A percentile compares a stretch with the other conserved stretches of the same genome.
Evolutionary conservation across 23 red algal species (phyloP).

Genomic region (Chondrus crispus): DNA sequence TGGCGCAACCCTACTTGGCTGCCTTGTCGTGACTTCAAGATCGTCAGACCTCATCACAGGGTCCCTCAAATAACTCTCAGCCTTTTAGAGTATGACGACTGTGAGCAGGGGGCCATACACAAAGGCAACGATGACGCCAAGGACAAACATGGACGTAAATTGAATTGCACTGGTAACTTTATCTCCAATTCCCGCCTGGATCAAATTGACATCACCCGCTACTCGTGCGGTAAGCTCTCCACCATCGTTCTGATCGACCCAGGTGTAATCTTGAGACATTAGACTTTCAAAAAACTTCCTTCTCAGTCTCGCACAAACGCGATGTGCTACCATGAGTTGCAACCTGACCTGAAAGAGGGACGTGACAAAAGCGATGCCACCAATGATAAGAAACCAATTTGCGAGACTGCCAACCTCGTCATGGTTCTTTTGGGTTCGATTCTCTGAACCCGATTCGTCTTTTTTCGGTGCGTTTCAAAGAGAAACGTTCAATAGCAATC

Average conservation of each 20-base stretch:
- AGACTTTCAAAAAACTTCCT: slow-evolving; percentile 68
- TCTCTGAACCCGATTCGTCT: too few relatives aligned
- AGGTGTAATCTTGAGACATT: slow-evolving; percentile 67
- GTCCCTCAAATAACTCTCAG: too few relatives aligned
- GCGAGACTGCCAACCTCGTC: slow-evolving; percentile 54
- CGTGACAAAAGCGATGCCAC: slow-evolving; percentile 67
- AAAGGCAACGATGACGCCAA: slow-evolving; percentile 80
- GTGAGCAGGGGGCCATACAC: slow-evolving; percentile 71
- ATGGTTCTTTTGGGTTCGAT: too few relatives aligned
- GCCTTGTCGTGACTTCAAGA: too few relatives aligned
- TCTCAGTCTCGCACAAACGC: slow-evolving; percentile 60
- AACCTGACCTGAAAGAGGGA: slow-evolving; percentile 61
- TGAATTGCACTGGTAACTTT: slow-evolving; percentile 65
- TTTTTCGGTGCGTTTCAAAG: too few relatives aligned
- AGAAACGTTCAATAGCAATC: too few relatives aligned
- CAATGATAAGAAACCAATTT: slow-evolving; percentile 83
- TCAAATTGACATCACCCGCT: slow-evolving; percentile 67
- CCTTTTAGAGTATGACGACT: slow-evolving; percentile 68
- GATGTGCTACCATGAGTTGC: slow-evolving; percentile 56
- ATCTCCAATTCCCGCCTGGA: slow-evolving; percentile 70
- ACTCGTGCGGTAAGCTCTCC: slow-evolving; percentile 71
- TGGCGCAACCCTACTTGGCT: too few relatives aligned
- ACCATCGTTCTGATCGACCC: slow-evolving; percentile 60
- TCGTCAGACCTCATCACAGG: too few relatives aligned
- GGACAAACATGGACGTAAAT: slow-evolving; percentile 64